A percentile compares a stretch with the other conserved stretches of the same genome.
phyloP scores from a whole-genome alignment of 2,329 filamentous ascomycete genomes.

The Fusarium anguioides region DNA sequence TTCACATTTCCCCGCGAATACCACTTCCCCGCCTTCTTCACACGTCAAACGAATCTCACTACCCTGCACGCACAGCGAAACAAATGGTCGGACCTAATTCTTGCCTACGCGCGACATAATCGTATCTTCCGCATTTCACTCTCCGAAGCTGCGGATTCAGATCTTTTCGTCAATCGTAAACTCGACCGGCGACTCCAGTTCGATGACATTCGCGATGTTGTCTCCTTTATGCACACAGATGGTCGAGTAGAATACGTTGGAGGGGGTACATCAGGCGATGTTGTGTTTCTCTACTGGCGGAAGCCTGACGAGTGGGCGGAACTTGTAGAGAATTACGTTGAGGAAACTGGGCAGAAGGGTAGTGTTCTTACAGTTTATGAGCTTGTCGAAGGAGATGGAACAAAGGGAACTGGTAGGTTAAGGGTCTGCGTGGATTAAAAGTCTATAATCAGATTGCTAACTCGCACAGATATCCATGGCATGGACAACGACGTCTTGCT shows the following conservation, averaged over 20 bases:
- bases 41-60: conserved; percentile 77
- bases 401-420: conserved; percentile 70
- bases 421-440: not conserved
- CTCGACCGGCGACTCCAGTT: conserved; percentile 63
- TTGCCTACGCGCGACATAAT: conserved; percentile 83
- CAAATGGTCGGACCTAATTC: conserved; percentile 89
- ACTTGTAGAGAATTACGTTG: conserved; percentile 81
- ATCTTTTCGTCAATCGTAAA: conserved; percentile 68
- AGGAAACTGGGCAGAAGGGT: conserved; percentile 88
- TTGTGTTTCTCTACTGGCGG: conserved; percentile 85
- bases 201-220: conserved; percentile 66
- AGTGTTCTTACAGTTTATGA: conserved; percentile 94
- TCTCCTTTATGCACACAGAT: conserved; percentile 69
- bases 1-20: conserved; percentile 74
- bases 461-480: conserved; percentile 77
- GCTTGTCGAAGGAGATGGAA: conserved; percentile 86
- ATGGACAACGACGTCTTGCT: conserved; percentile 86
- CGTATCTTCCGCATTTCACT: conserved; percentile 81
- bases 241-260: conserved; percentile 74
- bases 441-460: conserved; percentile 14
- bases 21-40: conserved; percentile 88
- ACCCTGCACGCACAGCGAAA: conserved; percentile 80
- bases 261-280: conserved; percentile 51
- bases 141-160: conserved; percentile 61
- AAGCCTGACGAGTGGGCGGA: conserved; percentile 91